Evolutionary conservation across 148 eudicot genomes (phyloP).

Genomic region (Oxyria digyna): DNA sequence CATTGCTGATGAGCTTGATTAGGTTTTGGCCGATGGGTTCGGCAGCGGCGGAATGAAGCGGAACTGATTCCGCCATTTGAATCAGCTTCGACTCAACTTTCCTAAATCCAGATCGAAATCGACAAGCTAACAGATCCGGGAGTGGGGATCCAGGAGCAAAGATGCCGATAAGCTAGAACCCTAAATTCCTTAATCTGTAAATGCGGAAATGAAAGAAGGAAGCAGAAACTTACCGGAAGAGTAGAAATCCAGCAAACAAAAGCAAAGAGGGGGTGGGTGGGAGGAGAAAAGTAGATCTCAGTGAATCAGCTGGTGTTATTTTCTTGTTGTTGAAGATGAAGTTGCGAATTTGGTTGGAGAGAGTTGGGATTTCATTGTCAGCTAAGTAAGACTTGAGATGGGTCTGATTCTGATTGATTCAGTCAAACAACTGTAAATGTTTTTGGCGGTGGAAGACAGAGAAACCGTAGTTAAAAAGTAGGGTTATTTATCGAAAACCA

Average conservation of each 20-base stretch:
- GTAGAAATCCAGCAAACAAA: neutral
- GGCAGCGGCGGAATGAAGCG: slow-evolving; percentile 11
- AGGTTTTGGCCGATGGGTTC: slow-evolving; percentile 79
- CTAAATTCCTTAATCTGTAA: neutral
- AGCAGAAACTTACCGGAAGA: neutral
- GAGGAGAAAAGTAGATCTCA: neutral
- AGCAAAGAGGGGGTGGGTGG: neutral
- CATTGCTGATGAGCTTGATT: slow-evolving; percentile 78
- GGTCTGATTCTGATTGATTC: neutral
- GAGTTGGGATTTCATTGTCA: neutral
- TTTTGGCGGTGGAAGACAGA: neutral
- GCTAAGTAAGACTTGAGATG: neutral
- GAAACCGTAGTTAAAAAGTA: too few relatives aligned
- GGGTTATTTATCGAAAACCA: too few relatives aligned
- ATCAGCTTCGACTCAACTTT: neutral
- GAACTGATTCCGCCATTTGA: neutral
- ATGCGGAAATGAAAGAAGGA: neutral
- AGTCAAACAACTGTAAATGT: too few relatives aligned
- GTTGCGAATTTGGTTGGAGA: neutral
- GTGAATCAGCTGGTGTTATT: neutral
- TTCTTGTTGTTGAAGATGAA: neutral
- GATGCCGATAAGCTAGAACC: neutral
- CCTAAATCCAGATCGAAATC: neutral
- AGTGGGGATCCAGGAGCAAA: slow-evolving; percentile 7
- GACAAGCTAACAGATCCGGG: neutral